Conservation (phyloP, 1,284 basidiomycete species). For the Golubevia pallescens region DNA sequence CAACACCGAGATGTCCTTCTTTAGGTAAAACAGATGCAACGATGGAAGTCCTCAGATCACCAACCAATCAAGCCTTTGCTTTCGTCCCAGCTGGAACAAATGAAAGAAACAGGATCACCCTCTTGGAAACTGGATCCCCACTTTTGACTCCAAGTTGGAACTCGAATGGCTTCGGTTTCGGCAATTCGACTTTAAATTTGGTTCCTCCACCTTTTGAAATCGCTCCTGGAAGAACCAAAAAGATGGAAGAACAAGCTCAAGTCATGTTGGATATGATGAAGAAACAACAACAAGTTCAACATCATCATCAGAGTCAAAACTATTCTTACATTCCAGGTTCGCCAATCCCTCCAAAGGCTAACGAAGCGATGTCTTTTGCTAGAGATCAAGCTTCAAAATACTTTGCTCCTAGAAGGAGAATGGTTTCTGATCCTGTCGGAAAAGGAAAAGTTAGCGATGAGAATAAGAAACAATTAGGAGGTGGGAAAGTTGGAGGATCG, state of each 20-base stretch:
- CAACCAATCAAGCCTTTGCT: too few species aligned
- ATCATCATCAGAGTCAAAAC: not conserved
- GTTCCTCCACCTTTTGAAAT: not conserved
- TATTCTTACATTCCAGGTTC: not conserved
- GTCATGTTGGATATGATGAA: not conserved
- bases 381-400: not conserved
- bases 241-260: not conserved
- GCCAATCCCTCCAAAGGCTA: not conserved
- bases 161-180: not conserved
- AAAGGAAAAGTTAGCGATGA: not conserved
- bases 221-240: not conserved
- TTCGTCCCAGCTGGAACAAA: too few species aligned
- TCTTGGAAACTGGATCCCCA: too few species aligned
- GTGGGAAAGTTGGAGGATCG: not conserved
- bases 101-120: too few species aligned
- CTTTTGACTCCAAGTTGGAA: not conserved
- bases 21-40: too few species aligned
- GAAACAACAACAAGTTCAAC: not conserved
- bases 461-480: too few species aligned
- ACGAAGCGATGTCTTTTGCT: not conserved
- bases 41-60: too few species aligned
- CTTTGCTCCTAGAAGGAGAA: not conserved
- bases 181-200: not conserved
- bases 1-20: too few species aligned
- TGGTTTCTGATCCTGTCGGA: not conserved